Percentiles rank a stretch among this genome's conserved stretches.
Evolutionary conservation across 345 rosid species (phyloP).

Genomic region (Aurinia saxatilis): DNA sequence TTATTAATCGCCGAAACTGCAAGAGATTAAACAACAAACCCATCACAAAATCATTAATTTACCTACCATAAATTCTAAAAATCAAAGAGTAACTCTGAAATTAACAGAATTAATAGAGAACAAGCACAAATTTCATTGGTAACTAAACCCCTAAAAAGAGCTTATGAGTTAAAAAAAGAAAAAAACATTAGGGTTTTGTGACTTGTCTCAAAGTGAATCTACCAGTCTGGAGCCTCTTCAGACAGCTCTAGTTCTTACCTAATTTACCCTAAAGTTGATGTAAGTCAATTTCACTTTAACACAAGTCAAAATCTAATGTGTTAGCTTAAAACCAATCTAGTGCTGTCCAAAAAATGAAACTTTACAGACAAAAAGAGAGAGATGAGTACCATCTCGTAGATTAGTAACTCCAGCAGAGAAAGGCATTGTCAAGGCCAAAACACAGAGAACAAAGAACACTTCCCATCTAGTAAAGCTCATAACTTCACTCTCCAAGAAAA

Average conservation of each 20-base stretch:
- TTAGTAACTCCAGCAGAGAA: slow-evolving; percentile 44
- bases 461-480: slow-evolving; percentile 41
- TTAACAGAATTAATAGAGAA: neutral
- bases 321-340: neutral
- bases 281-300: neutral
- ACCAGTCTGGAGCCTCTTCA: neutral
- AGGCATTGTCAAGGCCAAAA: slow-evolving; percentile 33
- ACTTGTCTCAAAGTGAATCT: neutral
- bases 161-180: neutral
- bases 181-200: slow-evolving; percentile 9
- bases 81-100: neutral
- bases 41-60: neutral
- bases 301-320: neutral
- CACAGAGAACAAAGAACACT: slow-evolving; percentile 30
- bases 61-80: neutral
- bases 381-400: slow-evolving; percentile 53
- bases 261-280: neutral
- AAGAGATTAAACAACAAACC: neutral
- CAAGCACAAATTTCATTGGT: neutral
- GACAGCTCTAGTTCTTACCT: neutral
- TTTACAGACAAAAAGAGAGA: neutral
- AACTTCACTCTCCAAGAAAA: neutral
- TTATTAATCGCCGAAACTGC: slow-evolving; percentile 70
- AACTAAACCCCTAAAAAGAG: slow-evolving; percentile 20
- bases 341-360: neutral